phyloP scores from a whole-genome alignment of 1,284 basidiomycete genomes.

The Tylopilus sp. region DNA sequence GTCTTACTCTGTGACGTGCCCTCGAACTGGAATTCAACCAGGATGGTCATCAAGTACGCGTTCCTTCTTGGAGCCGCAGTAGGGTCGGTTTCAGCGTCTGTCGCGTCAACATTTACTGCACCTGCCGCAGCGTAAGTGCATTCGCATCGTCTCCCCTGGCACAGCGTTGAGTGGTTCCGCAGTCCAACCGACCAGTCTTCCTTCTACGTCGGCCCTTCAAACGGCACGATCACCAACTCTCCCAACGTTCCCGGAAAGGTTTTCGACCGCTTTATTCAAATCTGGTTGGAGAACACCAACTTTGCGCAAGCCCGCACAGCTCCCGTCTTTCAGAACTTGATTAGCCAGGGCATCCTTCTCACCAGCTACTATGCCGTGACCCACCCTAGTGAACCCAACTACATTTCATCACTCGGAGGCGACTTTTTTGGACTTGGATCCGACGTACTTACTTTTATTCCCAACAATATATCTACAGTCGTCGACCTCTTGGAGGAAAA shows the following conservation, averaged over 20 bases:
- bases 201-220: constrained; percentile 29
- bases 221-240: constrained; percentile 27
- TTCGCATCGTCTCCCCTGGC: neutral
- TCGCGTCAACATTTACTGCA: constrained; percentile 28
- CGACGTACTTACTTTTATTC: constrained; percentile 41
- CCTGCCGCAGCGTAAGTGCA: constrained; percentile 29
- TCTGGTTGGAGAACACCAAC: constrained; percentile 62
- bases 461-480: constrained; percentile 49
- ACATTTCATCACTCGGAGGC: constrained; percentile 49
- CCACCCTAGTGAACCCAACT: constrained; percentile 67
- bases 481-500: constrained; percentile 63
- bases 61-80: constrained; percentile 16
- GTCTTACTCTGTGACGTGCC: neutral
- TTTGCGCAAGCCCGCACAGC: constrained; percentile 35
- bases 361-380: constrained; percentile 54
- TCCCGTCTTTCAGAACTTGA: constrained; percentile 48
- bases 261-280: constrained; percentile 56
- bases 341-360: constrained; percentile 51
- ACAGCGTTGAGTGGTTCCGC: neutral
- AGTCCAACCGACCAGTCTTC: constrained; percentile 30
- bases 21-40: neutral
- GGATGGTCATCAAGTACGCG: constrained; percentile 16
- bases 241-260: constrained; percentile 37
- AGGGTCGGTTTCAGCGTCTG: constrained; percentile 25
- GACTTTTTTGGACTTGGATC: constrained; percentile 58